Conservation (phyloP, 2,329 filamentous ascomycete species). For the Stemphylium beticola region DNA sequence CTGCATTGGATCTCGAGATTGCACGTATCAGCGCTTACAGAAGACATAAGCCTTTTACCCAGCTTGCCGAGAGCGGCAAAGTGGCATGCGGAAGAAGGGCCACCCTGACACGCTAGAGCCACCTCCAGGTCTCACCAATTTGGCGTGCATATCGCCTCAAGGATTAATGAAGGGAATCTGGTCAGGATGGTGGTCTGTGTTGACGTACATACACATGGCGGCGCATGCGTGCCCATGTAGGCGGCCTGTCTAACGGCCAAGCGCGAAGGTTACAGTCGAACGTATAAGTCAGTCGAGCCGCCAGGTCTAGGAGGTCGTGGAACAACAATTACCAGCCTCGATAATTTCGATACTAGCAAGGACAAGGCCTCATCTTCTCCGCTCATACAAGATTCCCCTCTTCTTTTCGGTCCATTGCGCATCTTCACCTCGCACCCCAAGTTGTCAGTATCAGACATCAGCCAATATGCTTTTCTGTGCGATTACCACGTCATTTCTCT, state of each 20-base stretch:
- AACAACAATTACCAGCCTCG: constrained; percentile 23
- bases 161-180: constrained; percentile 21
- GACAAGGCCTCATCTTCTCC: neutral
- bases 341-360: constrained; percentile 15
- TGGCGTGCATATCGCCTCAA: constrained; percentile 38
- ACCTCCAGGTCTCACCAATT: constrained; percentile 41
- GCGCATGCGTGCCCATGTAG: constrained; percentile 34
- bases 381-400: neutral
- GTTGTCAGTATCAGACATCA: neutral
- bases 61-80: constrained; percentile 28
- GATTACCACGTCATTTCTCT: constrained; percentile 30
- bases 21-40: constrained; percentile 40
- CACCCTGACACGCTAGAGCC: constrained; percentile 35
- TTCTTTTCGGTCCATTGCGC: neutral
- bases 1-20: constrained; percentile 24
- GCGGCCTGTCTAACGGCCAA: constrained; percentile 37
- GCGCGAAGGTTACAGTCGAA: constrained; percentile 27
- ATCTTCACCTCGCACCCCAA: neutral
- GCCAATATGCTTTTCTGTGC: constrained; percentile 39
- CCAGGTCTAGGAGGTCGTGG: constrained; percentile 22
- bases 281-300: constrained; percentile 38
- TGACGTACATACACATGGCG: constrained; percentile 38
- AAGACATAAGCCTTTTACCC: constrained; percentile 35
- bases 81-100: constrained; percentile 28
- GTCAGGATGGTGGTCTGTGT: constrained; percentile 31